These are phyloP conservation scores for Whalleya microplaca DNA, from an alignment of 2,329 filamentous ascomycete species.

Conservation along the genomic window DNA sequence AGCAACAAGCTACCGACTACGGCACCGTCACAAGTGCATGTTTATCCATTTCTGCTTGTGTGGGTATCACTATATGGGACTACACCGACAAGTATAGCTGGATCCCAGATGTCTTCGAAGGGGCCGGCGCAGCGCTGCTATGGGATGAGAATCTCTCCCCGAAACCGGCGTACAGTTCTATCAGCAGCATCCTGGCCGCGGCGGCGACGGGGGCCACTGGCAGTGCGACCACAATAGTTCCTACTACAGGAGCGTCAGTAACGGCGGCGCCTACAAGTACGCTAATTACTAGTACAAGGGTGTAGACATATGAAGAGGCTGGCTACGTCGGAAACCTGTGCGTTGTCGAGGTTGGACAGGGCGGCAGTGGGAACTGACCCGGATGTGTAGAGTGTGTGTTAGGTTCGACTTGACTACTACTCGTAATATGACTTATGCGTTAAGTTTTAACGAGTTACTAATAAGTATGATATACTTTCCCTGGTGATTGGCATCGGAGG, in stretches of 20 bases:
- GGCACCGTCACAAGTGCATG: slow-evolving; percentile 42
- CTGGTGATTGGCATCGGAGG: too few relatives aligned
- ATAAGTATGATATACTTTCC: too few relatives aligned
- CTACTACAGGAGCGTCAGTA: not conserved
- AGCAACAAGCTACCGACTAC: slow-evolving; percentile 53
- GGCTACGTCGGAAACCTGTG: too few relatives aligned
- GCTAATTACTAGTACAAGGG: slow-evolving; percentile 4
- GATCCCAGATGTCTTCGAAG: slow-evolving; percentile 46
- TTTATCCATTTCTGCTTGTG: slow-evolving; percentile 37
- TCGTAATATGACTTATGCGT: too few relatives aligned
- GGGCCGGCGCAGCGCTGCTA: slow-evolving; percentile 45
- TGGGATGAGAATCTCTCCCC: slow-evolving; percentile 46
- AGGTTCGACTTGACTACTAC: too few relatives aligned
- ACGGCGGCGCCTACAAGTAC: slow-evolving; percentile 8
- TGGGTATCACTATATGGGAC: slow-evolving; percentile 42
- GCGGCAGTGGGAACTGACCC: too few relatives aligned
- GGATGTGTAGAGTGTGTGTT: too few relatives aligned
- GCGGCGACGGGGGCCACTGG: slow-evolving; percentile 14
- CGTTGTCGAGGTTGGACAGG: too few relatives aligned
- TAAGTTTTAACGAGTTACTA: too few relatives aligned
- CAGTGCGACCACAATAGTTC: too few relatives aligned
- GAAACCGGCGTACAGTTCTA: slow-evolving; percentile 44
- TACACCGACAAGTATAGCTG: slow-evolving; percentile 44
- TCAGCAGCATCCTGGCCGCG: slow-evolving; percentile 42
- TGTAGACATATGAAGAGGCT: too few relatives aligned